A percentile compares a stretch with the other conserved stretches of the same genome.
phyloP scores from a whole-genome alignment of 2,329 filamentous ascomycete genomes.

The Aureobasidium musti region DNA sequence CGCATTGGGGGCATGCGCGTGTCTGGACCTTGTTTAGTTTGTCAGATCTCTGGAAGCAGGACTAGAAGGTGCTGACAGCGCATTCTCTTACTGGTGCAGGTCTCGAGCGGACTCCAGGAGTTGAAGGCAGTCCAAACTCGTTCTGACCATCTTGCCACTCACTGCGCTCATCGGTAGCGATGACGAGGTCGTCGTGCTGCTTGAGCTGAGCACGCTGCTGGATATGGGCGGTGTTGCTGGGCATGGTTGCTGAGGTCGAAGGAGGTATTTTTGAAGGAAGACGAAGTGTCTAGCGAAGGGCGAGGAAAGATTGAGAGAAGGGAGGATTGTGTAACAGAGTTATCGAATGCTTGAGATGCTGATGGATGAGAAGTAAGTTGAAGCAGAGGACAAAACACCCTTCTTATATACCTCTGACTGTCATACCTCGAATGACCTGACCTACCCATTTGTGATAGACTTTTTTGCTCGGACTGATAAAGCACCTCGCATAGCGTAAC shows the following conservation, averaged over 20 bases:
- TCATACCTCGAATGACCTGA: conserved; percentile 19
- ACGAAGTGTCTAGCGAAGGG: background rate
- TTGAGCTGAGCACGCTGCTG: conserved; percentile 29
- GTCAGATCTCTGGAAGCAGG: background rate
- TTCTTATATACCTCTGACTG: conserved; percentile 11
- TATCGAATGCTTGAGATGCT: conserved; percentile 4
- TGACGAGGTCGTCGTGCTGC: conserved; percentile 35
- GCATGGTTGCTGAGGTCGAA: conserved; percentile 18
- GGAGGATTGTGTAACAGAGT: background rate
- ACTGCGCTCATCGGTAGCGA: background rate
- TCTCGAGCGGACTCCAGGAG: conserved; percentile 29
- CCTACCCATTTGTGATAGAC: conserved; percentile 15
- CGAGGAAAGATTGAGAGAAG: background rate
- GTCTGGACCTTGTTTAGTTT: conserved; percentile 39
- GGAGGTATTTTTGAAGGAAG: background rate
- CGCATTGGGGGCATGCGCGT: conserved; percentile 40
- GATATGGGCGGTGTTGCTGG: conserved; percentile 14
- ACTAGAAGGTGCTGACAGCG: background rate
- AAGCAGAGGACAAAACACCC: conserved; percentile 9
- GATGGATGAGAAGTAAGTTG: background rate
- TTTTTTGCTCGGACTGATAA: conserved; percentile 24
- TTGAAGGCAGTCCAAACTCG: background rate
- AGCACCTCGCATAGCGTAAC: conserved; percentile 25
- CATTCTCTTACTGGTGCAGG: conserved; percentile 8
- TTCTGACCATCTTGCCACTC: conserved; percentile 35